These are phyloP conservation scores for Ceratocystis albifundus DNA, from an alignment of 2,329 filamentous ascomycete species.

Conservation along the genomic window DNA sequence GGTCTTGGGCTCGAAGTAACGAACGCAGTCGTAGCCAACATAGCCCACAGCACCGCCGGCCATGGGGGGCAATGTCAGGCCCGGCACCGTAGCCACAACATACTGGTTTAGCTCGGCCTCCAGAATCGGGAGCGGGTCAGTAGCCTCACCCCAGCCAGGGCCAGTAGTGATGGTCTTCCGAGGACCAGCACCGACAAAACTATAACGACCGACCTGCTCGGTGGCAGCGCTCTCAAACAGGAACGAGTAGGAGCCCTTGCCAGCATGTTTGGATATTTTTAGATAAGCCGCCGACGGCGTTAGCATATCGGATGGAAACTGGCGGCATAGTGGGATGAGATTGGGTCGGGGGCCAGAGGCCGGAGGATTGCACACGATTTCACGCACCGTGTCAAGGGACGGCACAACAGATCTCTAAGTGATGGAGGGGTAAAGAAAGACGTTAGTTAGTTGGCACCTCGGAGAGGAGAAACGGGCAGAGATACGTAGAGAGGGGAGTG, in stretches of 20 bases:
- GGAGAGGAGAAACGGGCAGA: no score
- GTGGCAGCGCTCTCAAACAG: slow-evolving; percentile 92
- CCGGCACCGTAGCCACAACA: slow-evolving; percentile 72
- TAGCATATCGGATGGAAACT: slow-evolving; percentile 82
- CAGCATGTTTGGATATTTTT: slow-evolving; percentile 66
- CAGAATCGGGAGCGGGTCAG: slow-evolving; percentile 73
- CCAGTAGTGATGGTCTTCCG: slow-evolving; percentile 79
- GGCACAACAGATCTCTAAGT: slow-evolving; percentile 36
- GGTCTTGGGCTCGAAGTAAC: slow-evolving; percentile 98
- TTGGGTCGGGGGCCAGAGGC: slow-evolving; percentile 41
- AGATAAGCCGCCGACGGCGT: slow-evolving; percentile 93
- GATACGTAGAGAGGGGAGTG: no score
- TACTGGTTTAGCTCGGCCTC: slow-evolving; percentile 68
- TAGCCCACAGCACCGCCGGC: slow-evolving; percentile 92
- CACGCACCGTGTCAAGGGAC: slow-evolving; percentile 37
- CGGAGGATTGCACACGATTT: slow-evolving; percentile 33
- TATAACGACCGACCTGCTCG: slow-evolving; percentile 87
- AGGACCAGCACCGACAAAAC: slow-evolving; percentile 76
- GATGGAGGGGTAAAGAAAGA: neutral
- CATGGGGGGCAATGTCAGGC: slow-evolving; percentile 69
- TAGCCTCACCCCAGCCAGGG: slow-evolving; percentile 69
- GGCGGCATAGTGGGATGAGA: slow-evolving; percentile 68
- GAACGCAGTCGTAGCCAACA: slow-evolving; percentile 93
- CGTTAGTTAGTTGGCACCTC: slow-evolving; percentile 2
- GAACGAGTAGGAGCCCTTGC: slow-evolving; percentile 65